Evolutionary conservation across 306 rosid genomes (phyloP), one percentile per base, ranked within the genome.

Genomic region (Cucumis hystrix): DNA sequence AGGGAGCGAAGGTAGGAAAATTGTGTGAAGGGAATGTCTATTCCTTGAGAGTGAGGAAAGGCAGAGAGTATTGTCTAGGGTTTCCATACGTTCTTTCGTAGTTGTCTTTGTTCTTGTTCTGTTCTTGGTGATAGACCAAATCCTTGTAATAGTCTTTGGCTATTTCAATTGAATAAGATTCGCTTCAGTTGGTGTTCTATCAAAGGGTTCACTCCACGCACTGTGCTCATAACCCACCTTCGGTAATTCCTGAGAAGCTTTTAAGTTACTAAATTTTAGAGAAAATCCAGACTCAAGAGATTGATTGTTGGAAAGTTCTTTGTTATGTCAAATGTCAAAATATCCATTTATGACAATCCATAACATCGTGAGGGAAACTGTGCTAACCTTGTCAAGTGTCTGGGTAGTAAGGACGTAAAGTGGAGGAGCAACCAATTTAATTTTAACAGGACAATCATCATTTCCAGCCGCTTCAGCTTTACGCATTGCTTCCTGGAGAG

Each of bases 401-500:
- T 92, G 97, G 60, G 99, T 92, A 77, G 99, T 92, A 64, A 96
- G 91, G 79, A 92, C 99, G 78, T 96, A 92, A 20, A 92, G 97
- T 15, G 99, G 98, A 41, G 99, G 97, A 74, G 99, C 99, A 79
- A 96, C 99, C 80, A 92, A 85, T 85, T 96, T 96, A 84, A 96
- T 96, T 87, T 96, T 96, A 77, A 96, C 98, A 45, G 99, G 99
- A 79, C 98, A 96, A 77, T 91, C 93, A 66, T 89, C 79, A 65
- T 90, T 92, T 76, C 99, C 99, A 57, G 88, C 92, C 80, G 98
- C 99, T 85, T 96, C 98, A 78, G 99, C 99, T 75, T 72, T 92
- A 62, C 90, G 84, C 98, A 96, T 96, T 49, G 99, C 97, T 67
- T 92, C 98, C 99, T 96, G 83, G 78, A 85, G 45, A 66, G 77